Percentiles rank a stretch among this genome's conserved stretches.
Conservation (phyloP, 202 grass and related monocot species). For the Schoenoplectus triqueter region DNA sequence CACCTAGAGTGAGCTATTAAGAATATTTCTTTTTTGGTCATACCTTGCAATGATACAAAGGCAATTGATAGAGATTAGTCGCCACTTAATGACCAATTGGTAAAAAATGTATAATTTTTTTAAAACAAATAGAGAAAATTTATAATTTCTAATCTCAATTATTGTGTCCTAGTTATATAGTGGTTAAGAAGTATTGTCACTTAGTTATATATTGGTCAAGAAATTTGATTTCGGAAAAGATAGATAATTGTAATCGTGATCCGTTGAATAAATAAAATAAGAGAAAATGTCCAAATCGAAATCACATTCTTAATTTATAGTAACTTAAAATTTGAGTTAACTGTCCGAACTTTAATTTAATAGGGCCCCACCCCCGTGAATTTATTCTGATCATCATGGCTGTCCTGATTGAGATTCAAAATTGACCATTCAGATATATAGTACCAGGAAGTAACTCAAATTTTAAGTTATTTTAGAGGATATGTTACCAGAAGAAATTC, state of each 20-base stretch:
- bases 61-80: background rate
- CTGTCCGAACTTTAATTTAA: too few relatives aligned
- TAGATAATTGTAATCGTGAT: background rate
- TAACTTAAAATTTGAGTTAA: too few relatives aligned
- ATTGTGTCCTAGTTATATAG: background rate
- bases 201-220: background rate
- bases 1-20: background rate
- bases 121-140: background rate
- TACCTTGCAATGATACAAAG: background rate
- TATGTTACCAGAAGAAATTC: background rate
- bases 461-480: too few relatives aligned
- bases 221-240: background rate
- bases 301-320: too few relatives aligned
- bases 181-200: background rate
- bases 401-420: too few relatives aligned
- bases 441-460: too few relatives aligned
- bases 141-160: background rate
- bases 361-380: too few relatives aligned
- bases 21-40: background rate
- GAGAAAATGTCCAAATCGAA: background rate
- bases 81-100: background rate
- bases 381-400: too few relatives aligned
- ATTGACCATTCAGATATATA: too few relatives aligned
- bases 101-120: background rate
- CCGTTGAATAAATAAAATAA: slow-evolving; percentile 5